These are phyloP conservation scores for Hypomyces perniciosus DNA, from an alignment of 2,329 filamentous ascomycete species.

Conservation along the genomic window DNA sequence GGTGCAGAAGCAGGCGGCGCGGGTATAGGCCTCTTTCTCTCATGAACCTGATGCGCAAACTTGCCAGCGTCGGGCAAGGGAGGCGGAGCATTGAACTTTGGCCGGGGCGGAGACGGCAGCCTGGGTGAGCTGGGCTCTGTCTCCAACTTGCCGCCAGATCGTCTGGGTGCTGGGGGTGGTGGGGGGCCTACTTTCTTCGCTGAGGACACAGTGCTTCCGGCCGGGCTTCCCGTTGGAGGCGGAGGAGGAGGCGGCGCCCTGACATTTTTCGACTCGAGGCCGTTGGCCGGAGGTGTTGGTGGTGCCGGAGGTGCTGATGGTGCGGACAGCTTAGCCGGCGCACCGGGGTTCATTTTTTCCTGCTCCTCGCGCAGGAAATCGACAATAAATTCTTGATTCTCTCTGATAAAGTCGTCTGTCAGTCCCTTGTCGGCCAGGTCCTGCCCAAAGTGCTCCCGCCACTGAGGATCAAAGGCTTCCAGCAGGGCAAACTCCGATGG, in stretches of 20 bases:
- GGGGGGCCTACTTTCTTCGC: conserved; percentile 23
- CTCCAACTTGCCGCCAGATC: conserved; percentile 50
- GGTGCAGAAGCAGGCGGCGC: conserved; percentile 13
- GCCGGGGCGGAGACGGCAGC: conserved; percentile 51
- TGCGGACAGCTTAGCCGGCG: conserved; percentile 4
- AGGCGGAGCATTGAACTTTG: conserved; percentile 77
- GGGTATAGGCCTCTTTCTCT: conserved; percentile 5
- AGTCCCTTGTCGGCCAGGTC: conserved; percentile 57
- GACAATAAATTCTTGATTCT: conserved; percentile 64
- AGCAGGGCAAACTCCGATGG: conserved; percentile 55
- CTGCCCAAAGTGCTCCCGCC: conserved; percentile 60
- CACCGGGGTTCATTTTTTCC: conserved; percentile 25
- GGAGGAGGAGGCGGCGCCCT: conserved; percentile 31
- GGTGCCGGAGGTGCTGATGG: conserved; percentile 17
- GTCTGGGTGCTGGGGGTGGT: conserved; percentile 45
- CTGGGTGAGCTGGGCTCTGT: conserved; percentile 67
- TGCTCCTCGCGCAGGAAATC: conserved; percentile 57
- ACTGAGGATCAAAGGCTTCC: conserved; percentile 58
- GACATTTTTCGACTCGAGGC: conserved; percentile 23
- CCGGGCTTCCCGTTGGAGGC: conserved; percentile 14
- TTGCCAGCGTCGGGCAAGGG: conserved; percentile 86
- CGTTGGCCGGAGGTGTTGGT: conserved; percentile 26
- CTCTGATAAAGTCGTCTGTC: conserved; percentile 60
- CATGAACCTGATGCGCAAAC: conserved; percentile 54
- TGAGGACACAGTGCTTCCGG: conserved; percentile 10